Conservation (phyloP, 306 rosid genomes). For the Dalbergia cochinchinensis region DNA sequence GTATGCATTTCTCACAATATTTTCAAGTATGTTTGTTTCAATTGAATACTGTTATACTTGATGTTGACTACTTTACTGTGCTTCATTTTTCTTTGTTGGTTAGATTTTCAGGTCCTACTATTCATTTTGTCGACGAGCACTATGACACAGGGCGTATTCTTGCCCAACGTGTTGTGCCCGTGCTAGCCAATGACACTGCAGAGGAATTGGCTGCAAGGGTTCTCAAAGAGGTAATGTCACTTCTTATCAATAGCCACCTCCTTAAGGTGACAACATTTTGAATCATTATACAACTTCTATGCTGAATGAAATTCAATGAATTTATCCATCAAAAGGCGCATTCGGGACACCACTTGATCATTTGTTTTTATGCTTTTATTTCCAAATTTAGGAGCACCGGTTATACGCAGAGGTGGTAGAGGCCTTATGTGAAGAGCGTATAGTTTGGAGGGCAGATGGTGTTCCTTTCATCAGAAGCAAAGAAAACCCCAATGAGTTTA, state of each 20-base stretch:
- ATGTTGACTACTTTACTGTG: neutral
- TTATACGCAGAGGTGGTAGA: conserved; percentile 75
- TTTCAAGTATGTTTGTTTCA: neutral
- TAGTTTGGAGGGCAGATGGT: conserved; percentile 86
- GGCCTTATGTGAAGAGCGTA: conserved; percentile 83
- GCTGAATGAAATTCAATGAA: conserved; percentile 26
- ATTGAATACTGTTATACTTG: neutral
- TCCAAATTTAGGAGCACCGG: conserved; percentile 70
- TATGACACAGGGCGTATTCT: conserved; percentile 91
- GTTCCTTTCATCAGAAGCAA: conserved; percentile 87
- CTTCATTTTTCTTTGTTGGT: conserved; percentile 35
- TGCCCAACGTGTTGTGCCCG: conserved; percentile 87
- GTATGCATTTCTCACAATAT: conserved; percentile 44
- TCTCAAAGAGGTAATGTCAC: conserved; percentile 70
- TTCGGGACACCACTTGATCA: neutral
- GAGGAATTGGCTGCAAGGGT: conserved; percentile 86
- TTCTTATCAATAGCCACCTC: conserved; percentile 18
- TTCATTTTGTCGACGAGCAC: conserved; percentile 92
- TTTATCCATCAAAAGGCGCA: conserved; percentile 23
- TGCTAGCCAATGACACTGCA: conserved; percentile 76
- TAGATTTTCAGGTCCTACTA: conserved; percentile 88
- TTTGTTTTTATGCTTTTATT: conserved; percentile 1
- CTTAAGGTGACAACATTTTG: neutral
- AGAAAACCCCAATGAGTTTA: conserved; percentile 69
- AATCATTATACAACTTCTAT: neutral